Evolutionary conservation across 108 stramenopile species (phyloP).

Genomic region (Fragilaria crotonensis): DNA sequence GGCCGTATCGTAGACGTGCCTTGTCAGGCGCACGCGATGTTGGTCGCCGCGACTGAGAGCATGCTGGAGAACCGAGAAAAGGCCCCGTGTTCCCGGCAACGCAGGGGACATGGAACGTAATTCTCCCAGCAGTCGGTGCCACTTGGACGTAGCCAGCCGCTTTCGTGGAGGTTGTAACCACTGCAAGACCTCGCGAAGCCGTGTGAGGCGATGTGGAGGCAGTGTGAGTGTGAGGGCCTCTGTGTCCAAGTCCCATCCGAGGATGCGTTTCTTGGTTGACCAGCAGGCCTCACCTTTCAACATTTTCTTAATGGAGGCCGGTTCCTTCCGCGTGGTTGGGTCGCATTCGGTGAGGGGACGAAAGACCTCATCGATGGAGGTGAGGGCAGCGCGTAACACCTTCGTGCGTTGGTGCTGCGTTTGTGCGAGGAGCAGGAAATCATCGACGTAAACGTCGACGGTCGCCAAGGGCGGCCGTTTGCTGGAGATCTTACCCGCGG

Average conservation of each 20-base stretch:
- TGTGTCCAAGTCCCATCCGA: slow-evolving; percentile 15
- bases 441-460: too few relatives aligned
- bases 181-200: slow-evolving; percentile 1
- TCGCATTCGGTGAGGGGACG: not conserved
- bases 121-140: slow-evolving; percentile 4
- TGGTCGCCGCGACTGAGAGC: not conserved
- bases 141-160: not conserved
- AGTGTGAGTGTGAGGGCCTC: slow-evolving; percentile 2
- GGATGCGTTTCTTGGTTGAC: slow-evolving; percentile 1
- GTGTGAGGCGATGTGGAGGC: slow-evolving; percentile 4
- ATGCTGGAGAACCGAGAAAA: too few relatives aligned
- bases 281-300: not conserved
- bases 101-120: too few relatives aligned
- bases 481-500: too few relatives aligned
- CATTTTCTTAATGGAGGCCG: slow-evolving; percentile 12
- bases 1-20: too few relatives aligned
- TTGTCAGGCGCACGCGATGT: slow-evolving; percentile 6
- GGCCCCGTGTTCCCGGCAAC: too few relatives aligned
- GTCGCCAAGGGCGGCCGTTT: too few relatives aligned
- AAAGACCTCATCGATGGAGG: not conserved
- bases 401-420: too few relatives aligned
- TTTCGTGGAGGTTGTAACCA: slow-evolving; percentile 1
- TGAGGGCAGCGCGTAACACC: not conserved
- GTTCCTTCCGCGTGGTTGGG: not conserved
- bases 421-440: too few relatives aligned